Percentiles rank a stretch among this genome's conserved stretches.
phyloP scores from a whole-genome alignment of 2,329 filamentous ascomycete genomes.

The Aureobasidium sp. region DNA sequence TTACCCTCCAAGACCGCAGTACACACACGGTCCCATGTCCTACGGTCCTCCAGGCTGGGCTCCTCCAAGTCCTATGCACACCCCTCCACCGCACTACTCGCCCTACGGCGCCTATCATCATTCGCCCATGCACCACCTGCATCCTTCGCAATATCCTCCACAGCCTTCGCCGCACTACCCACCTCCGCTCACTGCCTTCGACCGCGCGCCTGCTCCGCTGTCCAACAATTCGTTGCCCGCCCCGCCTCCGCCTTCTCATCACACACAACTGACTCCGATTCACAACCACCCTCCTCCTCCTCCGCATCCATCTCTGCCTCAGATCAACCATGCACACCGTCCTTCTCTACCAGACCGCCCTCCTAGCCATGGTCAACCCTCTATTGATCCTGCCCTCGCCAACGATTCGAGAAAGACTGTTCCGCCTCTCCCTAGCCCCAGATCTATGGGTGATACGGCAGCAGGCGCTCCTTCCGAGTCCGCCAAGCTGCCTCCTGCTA shows the following conservation, averaged over 20 bases:
- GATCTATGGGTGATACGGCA: background rate
- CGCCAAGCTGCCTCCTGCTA: conserved; percentile 1
- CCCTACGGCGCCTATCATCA: conserved; percentile 28
- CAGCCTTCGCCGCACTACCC: conserved; percentile 30
- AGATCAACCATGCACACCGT: background rate
- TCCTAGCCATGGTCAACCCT: background rate
- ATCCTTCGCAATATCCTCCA: conserved; percentile 23
- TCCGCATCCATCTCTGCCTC: background rate
- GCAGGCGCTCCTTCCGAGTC: background rate
- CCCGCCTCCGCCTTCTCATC: conserved; percentile 28
- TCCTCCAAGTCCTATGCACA: conserved; percentile 38
- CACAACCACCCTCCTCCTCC: conserved; percentile 23
- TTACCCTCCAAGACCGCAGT: conserved; percentile 30
- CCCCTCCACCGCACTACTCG: conserved; percentile 31
- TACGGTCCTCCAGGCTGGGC: conserved; percentile 32
- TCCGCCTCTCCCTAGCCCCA: conserved; percentile 31
- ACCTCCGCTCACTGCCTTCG: conserved; percentile 28
- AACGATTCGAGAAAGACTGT: conserved; percentile 41
- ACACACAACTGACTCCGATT: conserved; percentile 20
- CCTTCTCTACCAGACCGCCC: background rate
- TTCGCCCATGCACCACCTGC: conserved; percentile 23
- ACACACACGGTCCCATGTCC: conserved; percentile 36
- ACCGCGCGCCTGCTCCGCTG: conserved; percentile 35
- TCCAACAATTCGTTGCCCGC: conserved; percentile 31
- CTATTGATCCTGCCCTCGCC: background rate